phyloP scores from a whole-genome alignment of 257 asterid species.

The Solanum bukasovii region DNA sequence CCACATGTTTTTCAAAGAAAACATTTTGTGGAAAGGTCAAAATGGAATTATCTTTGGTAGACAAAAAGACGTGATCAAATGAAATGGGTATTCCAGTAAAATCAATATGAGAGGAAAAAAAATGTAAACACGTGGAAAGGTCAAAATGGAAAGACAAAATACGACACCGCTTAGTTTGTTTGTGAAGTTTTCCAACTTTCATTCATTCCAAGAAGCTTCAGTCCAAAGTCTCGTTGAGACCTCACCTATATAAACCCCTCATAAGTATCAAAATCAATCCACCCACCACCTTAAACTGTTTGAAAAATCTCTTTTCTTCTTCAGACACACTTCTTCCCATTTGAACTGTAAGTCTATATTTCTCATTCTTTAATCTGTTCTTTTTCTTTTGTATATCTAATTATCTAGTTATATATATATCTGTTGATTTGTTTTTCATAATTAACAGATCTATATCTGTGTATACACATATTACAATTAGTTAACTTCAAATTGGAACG shows the following conservation, averaged over 20 bases:
- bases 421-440: constrained; percentile 20
- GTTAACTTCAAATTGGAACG: background rate
- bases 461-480: background rate
- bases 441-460: constrained; percentile 5
- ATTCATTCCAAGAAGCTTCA: constrained; percentile 16
- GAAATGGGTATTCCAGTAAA: background rate
- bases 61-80: background rate
- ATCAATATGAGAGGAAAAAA: background rate
- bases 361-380: background rate
- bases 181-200: background rate
- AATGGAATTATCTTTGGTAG: background rate
- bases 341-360: constrained; percentile 24
- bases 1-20: too few species aligned
- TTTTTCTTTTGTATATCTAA: background rate
- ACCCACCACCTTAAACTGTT: background rate
- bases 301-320: constrained; percentile 2
- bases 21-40: too few species aligned
- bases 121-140: background rate
- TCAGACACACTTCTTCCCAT: constrained; percentile 5
- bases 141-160: background rate
- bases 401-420: background rate
- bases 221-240: background rate
- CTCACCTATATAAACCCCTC: constrained; percentile 28
- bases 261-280: background rate
- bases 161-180: constrained; percentile 11